Base-by-base conservation (phyloP, 2,329 filamentous ascomycete species). In the Penicillium frequentans region DNA sequence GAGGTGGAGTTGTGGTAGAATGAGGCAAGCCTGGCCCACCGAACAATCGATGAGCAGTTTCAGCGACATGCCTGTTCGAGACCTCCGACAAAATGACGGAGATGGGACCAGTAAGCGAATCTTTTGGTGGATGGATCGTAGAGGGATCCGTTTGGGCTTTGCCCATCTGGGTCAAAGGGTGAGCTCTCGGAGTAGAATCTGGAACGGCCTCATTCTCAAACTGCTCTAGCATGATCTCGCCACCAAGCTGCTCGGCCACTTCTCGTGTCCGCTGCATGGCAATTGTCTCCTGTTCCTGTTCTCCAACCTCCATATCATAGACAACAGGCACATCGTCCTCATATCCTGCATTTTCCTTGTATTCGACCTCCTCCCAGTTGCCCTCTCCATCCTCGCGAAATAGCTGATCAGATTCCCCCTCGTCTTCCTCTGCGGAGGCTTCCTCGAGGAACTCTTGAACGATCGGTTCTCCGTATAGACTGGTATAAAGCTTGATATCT, bases 391-490 rank as follows among this genome's bases (percentile, higher is more conserved):
- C 70, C 53, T 73, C 70, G 47, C 73, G 73, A 48, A 74, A 72
- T 19, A 79, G 61, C 47, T 64, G 63, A 56, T 74, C 68, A 11
- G 63, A 45, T n/a, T 73, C 63, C 35, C 72, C 67, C 9, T 74
- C 68, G 9, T 63, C 66, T 31, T 73, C 69, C 14, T 65, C 70
- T 16, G 68, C 64, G 8, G 56, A 8, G 29, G 29, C 19, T 35
- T 66, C 64, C 11, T 71, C 63, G 2, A 67, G 49, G 7, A 71
- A 66, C 39, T 73, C 59, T 5, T 67, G 55, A 9, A 69, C 51
- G 1, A 90, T 71, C 2, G 92, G 91, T 33, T 87, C 81, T 1
- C 93, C 93, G 71, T 95, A 97, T 16, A 96, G 77, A 61, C 91
- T 82, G 69, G 89, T 86, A 73, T 96, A 96, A 1, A 96, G 77